phyloP scores from a whole-genome alignment of 371 early-diverging fungal species.

The Amoeboaphelidium protococcarum region DNA sequence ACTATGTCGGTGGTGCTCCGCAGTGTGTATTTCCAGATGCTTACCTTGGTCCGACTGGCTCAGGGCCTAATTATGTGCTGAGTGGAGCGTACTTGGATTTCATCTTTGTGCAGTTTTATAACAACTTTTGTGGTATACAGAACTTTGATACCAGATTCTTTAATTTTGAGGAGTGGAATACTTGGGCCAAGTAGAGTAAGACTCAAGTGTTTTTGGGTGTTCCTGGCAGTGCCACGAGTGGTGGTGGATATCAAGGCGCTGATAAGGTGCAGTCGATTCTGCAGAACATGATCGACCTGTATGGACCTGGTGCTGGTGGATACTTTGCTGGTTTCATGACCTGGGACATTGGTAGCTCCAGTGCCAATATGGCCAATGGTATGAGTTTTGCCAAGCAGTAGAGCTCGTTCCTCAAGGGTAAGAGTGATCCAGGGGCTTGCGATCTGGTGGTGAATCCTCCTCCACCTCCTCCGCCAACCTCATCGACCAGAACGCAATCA shows the following conservation, averaged over 20 bases:
- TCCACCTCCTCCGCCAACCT: background rate
- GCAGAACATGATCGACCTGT: conserved; percentile 5
- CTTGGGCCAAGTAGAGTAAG: conserved; percentile 27
- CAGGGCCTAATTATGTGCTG: conserved; percentile 8
- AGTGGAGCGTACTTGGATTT: conserved; percentile 28
- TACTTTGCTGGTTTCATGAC: background rate
- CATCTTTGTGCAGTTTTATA: conserved; percentile 41
- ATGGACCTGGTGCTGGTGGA: background rate
- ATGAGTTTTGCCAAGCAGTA: background rate
- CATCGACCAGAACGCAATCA: background rate
- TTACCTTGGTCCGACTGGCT: conserved; percentile 10
- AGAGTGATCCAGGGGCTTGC: background rate
- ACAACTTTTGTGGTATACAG: conserved; percentile 31
- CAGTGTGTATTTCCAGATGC: conserved; percentile 43
- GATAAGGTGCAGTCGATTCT: conserved; percentile 13
- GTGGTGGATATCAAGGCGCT: conserved; percentile 25
- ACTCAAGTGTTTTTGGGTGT: conserved; percentile 28
- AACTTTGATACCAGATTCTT: conserved; percentile 20
- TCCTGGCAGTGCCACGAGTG: conserved; percentile 27
- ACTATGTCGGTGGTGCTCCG: conserved; percentile 38
- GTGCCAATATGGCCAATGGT: background rate
- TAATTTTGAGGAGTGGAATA: conserved; percentile 35
- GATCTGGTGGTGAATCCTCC: background rate
- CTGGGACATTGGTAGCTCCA: background rate
- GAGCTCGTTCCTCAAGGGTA: background rate